Conservation (phyloP, 1,139 yeast genomes). For the Protomyces arabidopsidicola region DNA sequence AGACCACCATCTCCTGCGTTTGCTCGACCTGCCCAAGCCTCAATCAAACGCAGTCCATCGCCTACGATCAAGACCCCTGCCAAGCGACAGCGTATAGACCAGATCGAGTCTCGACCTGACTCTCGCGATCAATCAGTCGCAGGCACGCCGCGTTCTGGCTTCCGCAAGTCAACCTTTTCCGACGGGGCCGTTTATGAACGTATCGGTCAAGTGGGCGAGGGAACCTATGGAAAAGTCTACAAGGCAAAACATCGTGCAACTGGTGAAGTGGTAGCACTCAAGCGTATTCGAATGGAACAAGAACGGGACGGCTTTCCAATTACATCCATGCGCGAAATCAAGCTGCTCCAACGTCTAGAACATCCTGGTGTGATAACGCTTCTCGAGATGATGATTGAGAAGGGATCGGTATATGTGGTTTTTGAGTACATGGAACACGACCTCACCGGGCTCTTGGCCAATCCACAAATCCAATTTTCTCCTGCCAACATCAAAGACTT, state of each 20-base stretch:
- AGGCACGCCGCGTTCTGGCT: neutral
- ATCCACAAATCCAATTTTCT: conserved; percentile 60
- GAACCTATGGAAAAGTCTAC: conserved; percentile 77
- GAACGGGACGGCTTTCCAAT: conserved; percentile 96
- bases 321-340: conserved; percentile 88
- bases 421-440: conserved; percentile 94
- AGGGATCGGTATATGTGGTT: conserved; percentile 72
- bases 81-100: neutral
- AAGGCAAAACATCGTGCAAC: conserved; percentile 71
- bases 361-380: conserved; percentile 72
- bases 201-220: conserved; percentile 66
- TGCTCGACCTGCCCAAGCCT: too few species aligned
- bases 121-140: neutral
- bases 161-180: neutral
- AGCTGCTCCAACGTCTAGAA: conserved; percentile 76
- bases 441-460: conserved; percentile 77
- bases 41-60: neutral
- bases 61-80: neutral
- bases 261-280: conserved; percentile 70
- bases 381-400: conserved; percentile 84
- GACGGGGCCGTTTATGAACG: conserved; percentile 42
- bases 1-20: too few species aligned
- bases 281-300: conserved; percentile 71
- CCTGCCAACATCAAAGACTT: conserved; percentile 71
- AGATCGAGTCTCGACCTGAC: neutral